Percentiles rank a stretch among this genome's conserved stretches.
phyloP scores from a whole-genome alignment of 2,329 filamentous ascomycete genomes.

The Fusarium equiseti region DNA sequence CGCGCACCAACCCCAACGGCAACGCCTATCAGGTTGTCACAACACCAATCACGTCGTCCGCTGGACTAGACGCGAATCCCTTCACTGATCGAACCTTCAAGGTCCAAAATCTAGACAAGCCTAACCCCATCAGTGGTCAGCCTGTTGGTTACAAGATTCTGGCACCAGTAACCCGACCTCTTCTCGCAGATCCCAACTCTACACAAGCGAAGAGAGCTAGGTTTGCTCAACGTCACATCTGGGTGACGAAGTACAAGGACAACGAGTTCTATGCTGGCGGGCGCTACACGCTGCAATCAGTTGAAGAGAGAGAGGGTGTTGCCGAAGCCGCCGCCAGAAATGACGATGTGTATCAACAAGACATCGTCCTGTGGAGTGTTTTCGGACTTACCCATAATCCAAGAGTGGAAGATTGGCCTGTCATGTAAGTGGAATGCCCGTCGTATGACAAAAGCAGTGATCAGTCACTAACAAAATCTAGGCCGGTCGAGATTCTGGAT shows the following conservation, averaged over 20 bases:
- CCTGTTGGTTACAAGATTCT: conserved; percentile 63
- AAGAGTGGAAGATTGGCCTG: conserved; percentile 12
- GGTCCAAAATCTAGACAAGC: conserved; percentile 59
- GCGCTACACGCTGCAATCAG: conserved; percentile 50
- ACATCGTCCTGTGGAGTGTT: conserved; percentile 19
- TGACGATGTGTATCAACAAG: conserved; percentile 20
- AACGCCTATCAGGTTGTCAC: conserved; percentile 58
- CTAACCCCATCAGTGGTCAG: conserved; percentile 59
- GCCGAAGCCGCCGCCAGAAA: conserved; percentile 10
- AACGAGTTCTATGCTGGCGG: conserved; percentile 60
- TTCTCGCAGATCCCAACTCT: conserved; percentile 57
- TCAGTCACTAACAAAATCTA: not conserved
- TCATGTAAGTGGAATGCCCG: not conserved
- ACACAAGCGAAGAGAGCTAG: conserved; percentile 56
- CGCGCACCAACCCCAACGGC: conserved; percentile 62
- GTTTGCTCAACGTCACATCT: conserved; percentile 59
- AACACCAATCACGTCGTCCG: conserved; percentile 59
- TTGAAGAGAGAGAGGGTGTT: conserved; percentile 3
- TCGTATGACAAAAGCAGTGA: too few species aligned
- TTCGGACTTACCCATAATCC: conserved; percentile 22
- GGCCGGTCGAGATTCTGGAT: conserved; percentile 22
- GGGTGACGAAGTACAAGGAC: conserved; percentile 61
- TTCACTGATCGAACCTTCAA: conserved; percentile 63
- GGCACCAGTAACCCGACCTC: conserved; percentile 54
- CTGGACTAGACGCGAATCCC: conserved; percentile 62